Evolutionary conservation across 2,329 filamentous ascomycete species (phyloP), one percentile per base, ranked within the genome.

Genomic region (Sclerotinia nivalis): DNA sequence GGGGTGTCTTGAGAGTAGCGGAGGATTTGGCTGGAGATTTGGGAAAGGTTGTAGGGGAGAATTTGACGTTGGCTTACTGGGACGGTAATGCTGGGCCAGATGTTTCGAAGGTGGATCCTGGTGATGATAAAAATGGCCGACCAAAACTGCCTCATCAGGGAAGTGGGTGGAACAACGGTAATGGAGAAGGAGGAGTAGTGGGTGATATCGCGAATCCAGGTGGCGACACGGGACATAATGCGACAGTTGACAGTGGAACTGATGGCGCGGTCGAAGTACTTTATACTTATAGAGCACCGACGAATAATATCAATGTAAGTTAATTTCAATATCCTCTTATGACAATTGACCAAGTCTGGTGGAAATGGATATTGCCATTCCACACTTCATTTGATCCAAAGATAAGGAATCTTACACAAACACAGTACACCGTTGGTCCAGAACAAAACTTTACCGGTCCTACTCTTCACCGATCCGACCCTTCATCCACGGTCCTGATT

Each of bases 1-100:
- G 87, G 80, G 90, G 89, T 69, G 90, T 92, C 0, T 83, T 91
- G 68, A 85, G 89, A 37, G 89, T 88, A 7, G 90, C 88, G 0
- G 83, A 88, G 52, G 90, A 93, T 78, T 83, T 93, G 13, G 88
- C 89, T 0, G 76, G 82, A 5, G 90, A 93, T 78, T 91, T 93
- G 80, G 89, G 89, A 22, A 86, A 88, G n/a, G 60, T 66, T 34
- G 89, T 92, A 0, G 89, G 89, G 12, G 84, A 80, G 37, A 90
- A 91, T 77, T 85, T 89, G 70, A 86, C 87, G 0, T 80, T 79
- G 58, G 75, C 72, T 1, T 74, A 75, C 65, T 77, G 74, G 75
- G 47, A 49, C 47, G 61, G 31, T 15, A 50, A 43, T 34, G 15
- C 56, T n/a, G 49, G 28, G 49, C 28, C 43, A 10, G 69, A 61